Conservation (phyloP, 768 basidiomycete genomes). For the Dendrothele bispora region DNA sequence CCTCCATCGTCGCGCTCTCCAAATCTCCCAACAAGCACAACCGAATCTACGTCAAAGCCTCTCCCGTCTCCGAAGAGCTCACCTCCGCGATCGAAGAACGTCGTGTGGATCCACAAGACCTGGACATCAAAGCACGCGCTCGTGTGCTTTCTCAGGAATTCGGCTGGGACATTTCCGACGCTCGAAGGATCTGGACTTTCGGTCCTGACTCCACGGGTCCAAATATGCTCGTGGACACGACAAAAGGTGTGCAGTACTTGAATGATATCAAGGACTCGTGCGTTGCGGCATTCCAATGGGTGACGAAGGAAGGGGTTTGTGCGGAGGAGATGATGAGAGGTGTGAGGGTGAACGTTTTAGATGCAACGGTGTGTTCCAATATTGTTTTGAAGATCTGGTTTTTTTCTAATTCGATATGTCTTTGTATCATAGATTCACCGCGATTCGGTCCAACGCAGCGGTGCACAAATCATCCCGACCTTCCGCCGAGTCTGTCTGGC, state of each 20-base stretch:
- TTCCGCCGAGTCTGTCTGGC: slow-evolving; percentile 96
- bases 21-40: slow-evolving; percentile 99
- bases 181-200: slow-evolving; percentile 99
- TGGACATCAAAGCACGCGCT: slow-evolving; percentile 96
- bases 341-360: slow-evolving; percentile 91
- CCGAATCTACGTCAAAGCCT: slow-evolving; percentile 90
- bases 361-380: slow-evolving; percentile 90
- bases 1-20: slow-evolving; percentile 91
- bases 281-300: slow-evolving; percentile 99
- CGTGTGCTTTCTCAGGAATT: slow-evolving; percentile 93
- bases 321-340: slow-evolving; percentile 99
- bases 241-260: slow-evolving; percentile 98
- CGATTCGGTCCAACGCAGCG: slow-evolving; percentile 98
- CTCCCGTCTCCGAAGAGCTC: slow-evolving; percentile 92
- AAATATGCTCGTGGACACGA: slow-evolving; percentile 95
- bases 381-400: not conserved
- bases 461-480: slow-evolving; percentile 97
- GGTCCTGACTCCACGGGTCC: slow-evolving; percentile 97
- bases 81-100: slow-evolving; percentile 90
- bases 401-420: not conserved
- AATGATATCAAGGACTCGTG: slow-evolving; percentile 99
- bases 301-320: slow-evolving; percentile 95
- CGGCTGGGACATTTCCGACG: slow-evolving; percentile 99
- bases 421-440: slow-evolving; percentile 72
- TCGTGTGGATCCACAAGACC: slow-evolving; percentile 82